These are phyloP conservation scores for Aureobasidium musti DNA, from an alignment of 2,329 filamentous ascomycete species.

Conservation along the genomic window DNA sequence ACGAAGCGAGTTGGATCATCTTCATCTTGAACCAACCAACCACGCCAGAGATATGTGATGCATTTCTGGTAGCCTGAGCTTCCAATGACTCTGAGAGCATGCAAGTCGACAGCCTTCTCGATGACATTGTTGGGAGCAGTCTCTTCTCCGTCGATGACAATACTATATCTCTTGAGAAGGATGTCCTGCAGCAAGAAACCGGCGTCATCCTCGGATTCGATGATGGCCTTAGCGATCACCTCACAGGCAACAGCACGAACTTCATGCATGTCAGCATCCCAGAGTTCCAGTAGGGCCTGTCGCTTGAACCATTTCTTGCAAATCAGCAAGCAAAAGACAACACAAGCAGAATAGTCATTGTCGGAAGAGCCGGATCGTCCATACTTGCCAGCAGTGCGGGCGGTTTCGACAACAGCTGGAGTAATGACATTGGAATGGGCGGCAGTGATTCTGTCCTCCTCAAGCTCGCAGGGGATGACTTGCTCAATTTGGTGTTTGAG, in stretches of 20 bases:
- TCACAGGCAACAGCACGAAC: slow-evolving; percentile 82
- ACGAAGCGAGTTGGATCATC: slow-evolving; percentile 87
- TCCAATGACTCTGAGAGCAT: slow-evolving; percentile 84
- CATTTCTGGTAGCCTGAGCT: slow-evolving; percentile 96
- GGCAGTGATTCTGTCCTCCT: slow-evolving; percentile 70
- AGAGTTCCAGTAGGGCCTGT: slow-evolving; percentile 79
- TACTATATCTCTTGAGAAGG: slow-evolving; percentile 85
- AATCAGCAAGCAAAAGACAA: slow-evolving; percentile 80
- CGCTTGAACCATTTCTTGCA: slow-evolving; percentile 74
- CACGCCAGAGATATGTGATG: slow-evolving; percentile 87
- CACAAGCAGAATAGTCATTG: slow-evolving; percentile 69
- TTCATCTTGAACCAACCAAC: slow-evolving; percentile 96
- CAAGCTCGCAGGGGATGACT: slow-evolving; percentile 86
- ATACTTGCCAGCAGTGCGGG: slow-evolving; percentile 70
- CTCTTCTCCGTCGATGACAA: slow-evolving; percentile 69
- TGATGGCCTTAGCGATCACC: slow-evolving; percentile 83
- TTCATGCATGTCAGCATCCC: slow-evolving; percentile 84
- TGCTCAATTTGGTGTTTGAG: slow-evolving; percentile 89
- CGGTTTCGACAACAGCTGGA: slow-evolving; percentile 72
- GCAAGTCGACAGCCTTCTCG: slow-evolving; percentile 89
- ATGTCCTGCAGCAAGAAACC: slow-evolving; percentile 77
- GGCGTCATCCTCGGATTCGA: slow-evolving; percentile 80
- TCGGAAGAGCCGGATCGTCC: slow-evolving; percentile 34
- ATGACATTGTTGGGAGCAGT: slow-evolving; percentile 82
- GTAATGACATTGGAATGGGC: slow-evolving; percentile 88